Evolutionary conservation across 1,284 basidiomycete genomes (phyloP).

Genomic region (Ganoderma sinense): DNA sequence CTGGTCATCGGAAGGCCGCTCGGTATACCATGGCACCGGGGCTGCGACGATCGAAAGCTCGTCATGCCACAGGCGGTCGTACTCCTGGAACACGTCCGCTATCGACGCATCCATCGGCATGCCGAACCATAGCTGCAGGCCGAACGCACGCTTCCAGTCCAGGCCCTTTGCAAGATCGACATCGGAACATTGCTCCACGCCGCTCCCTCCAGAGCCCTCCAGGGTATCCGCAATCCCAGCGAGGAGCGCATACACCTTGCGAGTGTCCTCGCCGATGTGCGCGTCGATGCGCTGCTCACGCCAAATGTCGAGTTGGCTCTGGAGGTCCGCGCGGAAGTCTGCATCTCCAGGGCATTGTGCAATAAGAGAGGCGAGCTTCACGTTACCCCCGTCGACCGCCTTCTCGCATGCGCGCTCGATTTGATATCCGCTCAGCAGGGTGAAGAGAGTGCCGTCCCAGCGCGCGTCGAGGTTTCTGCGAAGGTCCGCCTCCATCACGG

Average conservation of each 20-base stretch:
- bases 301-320: slow-evolving; percentile 87
- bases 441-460: slow-evolving; percentile 70
- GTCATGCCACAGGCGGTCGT: slow-evolving; percentile 61
- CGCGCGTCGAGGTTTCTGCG: slow-evolving; percentile 55
- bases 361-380: slow-evolving; percentile 92
- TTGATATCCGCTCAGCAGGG: slow-evolving; percentile 88
- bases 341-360: slow-evolving; percentile 88
- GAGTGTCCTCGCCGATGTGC: slow-evolving; percentile 74
- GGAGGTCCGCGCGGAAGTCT: slow-evolving; percentile 79
- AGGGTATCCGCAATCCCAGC: slow-evolving; percentile 80
- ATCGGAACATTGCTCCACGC: slow-evolving; percentile 67
- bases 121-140: slow-evolving; percentile 91
- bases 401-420: slow-evolving; percentile 83
- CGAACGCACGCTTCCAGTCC: slow-evolving; percentile 97
- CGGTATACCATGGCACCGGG: slow-evolving; percentile 79
- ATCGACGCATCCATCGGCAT: slow-evolving; percentile 78
- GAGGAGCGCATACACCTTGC: slow-evolving; percentile 87
- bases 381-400: slow-evolving; percentile 80
- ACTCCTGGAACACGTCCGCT: slow-evolving; percentile 74
- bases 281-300: slow-evolving; percentile 78
- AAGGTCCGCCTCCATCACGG: slow-evolving; percentile 81
- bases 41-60: slow-evolving; percentile 54
- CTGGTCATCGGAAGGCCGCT: slow-evolving; percentile 39
- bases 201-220: slow-evolving; percentile 63
- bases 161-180: slow-evolving; percentile 81